These are phyloP conservation scores for Chaetomium fimeti DNA, from an alignment of 495 filamentous ascomycete species.

Conservation along the genomic window DNA sequence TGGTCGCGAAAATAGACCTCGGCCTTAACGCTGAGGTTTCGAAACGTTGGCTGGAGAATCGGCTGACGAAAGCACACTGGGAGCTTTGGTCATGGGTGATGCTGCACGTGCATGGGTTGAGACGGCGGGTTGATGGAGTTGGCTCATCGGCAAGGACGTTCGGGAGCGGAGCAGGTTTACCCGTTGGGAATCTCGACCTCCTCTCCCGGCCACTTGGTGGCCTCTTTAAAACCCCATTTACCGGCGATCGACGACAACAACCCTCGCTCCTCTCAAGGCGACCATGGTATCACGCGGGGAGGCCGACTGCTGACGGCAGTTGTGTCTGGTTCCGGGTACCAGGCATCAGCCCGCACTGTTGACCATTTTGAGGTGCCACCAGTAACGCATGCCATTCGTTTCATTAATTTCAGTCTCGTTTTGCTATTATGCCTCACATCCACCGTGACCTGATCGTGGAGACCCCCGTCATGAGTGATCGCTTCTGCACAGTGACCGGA, in stretches of 20 bases:
- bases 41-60: background rate
- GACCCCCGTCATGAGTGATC: background rate
- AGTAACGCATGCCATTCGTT: constrained; percentile 27
- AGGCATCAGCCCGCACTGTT: constrained; percentile 12
- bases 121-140: background rate
- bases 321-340: constrained; percentile 14
- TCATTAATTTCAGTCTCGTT: constrained; percentile 33
- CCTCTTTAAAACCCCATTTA: background rate
- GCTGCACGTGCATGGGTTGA: background rate
- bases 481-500: background rate
- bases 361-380: constrained; percentile 19
- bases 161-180: background rate
- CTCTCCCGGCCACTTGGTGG: background rate
- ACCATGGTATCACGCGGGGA: constrained; percentile 4
- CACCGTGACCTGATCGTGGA: background rate
- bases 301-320: constrained; percentile 1
- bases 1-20: constrained; percentile 6
- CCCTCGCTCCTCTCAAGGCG: background rate
- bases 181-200: too few species aligned
- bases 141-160: background rate
- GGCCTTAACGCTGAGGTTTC: background rate
- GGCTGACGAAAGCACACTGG: background rate
- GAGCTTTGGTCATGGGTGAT: background rate
- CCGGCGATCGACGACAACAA: background rate
- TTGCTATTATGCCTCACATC: constrained; percentile 8